Base-by-base conservation (phyloP, 768 basidiomycete genomes). In the Chalciporus pseudorubinellus region DNA sequence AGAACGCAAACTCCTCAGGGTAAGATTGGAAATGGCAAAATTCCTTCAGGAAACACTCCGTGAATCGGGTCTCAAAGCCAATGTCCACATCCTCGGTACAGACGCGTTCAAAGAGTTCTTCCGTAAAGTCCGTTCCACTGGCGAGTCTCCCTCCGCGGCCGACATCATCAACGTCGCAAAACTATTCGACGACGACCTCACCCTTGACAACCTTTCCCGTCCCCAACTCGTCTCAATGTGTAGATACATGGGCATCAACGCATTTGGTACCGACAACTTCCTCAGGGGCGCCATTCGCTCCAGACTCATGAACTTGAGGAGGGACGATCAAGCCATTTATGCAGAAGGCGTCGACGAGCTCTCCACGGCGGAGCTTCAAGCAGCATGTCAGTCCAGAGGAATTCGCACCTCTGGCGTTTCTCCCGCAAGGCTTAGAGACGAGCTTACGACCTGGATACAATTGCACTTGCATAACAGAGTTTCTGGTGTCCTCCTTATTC, bases 81-180 rank as follows among this genome's bases (percentile, higher is more conserved):
- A 91, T 53, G 84, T 87, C 18, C 93, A 95, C 65, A 97, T 99
- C 51, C 84, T 98, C 52, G 89, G 92, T 56, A 88, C 82, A 38
- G 95, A 97, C 48, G 91, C 93, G 36, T 99, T 99, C 82, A 98
- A 98, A 67, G 93, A 95, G 70, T 99, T 99, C 75, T 99, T 99
- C 86, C 84, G 92, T 66, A 98, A 98, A 75, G 93, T 92, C 46
- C 89, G 97, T 46, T 90, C 92, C 4, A 98, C 95, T 0, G 97
- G 97, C 43, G 97, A 98, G 77, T 81, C 84, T 1, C 95, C 97
- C 13, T 93, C 93, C 1, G 79, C 86, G 2, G 71, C 82, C 57
- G 95, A 99, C 60, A 81, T 99, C 58, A 83, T 95, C 75, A 91
- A 85, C 63, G 97, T 98, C 24, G 95, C 97, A 49, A 92, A 93